A percentile compares a stretch with the other conserved stretches of the same genome.
phyloP scores from a whole-genome alignment of 139 green algal genomes.

The Pleodorina starrii region DNA sequence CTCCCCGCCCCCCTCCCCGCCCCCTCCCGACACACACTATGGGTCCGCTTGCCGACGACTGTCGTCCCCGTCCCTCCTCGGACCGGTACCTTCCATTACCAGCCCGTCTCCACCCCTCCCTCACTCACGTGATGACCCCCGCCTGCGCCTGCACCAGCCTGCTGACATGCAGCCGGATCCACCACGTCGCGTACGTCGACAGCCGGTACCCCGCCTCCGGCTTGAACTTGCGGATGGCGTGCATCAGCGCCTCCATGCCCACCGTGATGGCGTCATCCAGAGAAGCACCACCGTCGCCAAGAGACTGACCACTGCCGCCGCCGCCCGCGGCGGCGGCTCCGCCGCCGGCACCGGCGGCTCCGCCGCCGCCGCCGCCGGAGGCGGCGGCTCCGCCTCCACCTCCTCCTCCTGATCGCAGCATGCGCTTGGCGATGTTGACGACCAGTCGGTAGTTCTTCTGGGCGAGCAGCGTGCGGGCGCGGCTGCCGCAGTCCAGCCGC shows the following conservation, averaged over 20 bases:
- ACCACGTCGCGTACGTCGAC: constrained; percentile 96
- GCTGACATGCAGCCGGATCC: constrained; percentile 84
- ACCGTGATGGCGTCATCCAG: constrained; percentile 56
- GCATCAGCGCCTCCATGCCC: constrained; percentile 79
- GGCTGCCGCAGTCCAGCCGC: constrained; percentile 9
- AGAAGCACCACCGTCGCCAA: not conserved
- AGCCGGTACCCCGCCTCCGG: constrained; percentile 86
- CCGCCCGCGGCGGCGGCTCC: not conserved
- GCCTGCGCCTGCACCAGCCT: constrained; percentile 64
- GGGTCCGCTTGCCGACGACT: too few relatives aligned
- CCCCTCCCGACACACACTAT: too few relatives aligned
- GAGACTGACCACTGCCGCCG: too few relatives aligned
- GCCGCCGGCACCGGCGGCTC: not conserved
- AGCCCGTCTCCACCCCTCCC: too few relatives aligned
- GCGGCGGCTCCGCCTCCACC: too few relatives aligned
- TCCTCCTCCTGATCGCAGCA: not conserved
- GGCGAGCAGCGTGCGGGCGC: constrained; percentile 6
- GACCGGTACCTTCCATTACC: too few relatives aligned
- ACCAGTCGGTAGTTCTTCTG: constrained; percentile 78
- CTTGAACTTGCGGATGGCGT: constrained; percentile 89
- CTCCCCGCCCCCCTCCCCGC: too few relatives aligned
- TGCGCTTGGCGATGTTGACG: constrained; percentile 84
- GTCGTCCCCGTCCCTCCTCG: too few relatives aligned
- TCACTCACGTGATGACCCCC: constrained; percentile 59
- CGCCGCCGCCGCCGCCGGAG: too few relatives aligned